Evolutionary conservation across 1,139 yeast species (phyloP).

Genomic region (Candida glucosophila): DNA sequence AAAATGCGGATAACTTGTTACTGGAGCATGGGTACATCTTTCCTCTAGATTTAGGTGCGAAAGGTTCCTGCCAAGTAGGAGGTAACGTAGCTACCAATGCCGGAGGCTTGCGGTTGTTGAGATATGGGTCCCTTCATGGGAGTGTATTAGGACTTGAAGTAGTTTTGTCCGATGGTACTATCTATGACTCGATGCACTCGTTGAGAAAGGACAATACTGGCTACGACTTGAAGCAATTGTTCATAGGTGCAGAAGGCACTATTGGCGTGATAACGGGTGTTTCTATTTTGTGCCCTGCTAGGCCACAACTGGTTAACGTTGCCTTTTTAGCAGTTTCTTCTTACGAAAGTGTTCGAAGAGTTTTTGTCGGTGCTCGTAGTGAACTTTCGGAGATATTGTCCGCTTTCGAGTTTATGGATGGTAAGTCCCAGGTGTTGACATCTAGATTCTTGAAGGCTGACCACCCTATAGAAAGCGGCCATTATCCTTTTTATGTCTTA

Average conservation of each 20-base stretch:
- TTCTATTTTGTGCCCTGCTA: slow-evolving; percentile 84
- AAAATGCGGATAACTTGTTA: slow-evolving; percentile 72
- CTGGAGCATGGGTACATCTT: slow-evolving; percentile 80
- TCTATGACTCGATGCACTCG: slow-evolving; percentile 71
- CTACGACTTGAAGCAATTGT: slow-evolving; percentile 82
- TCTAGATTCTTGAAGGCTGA: slow-evolving; percentile 43
- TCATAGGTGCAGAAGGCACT: slow-evolving; percentile 92
- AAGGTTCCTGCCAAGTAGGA: slow-evolving; percentile 95
- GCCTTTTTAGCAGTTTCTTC: slow-evolving; percentile 80
- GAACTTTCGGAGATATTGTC: slow-evolving; percentile 82
- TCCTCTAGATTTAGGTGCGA: slow-evolving; percentile 94
- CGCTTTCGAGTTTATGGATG: slow-evolving; percentile 94
- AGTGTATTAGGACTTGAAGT: slow-evolving; percentile 86
- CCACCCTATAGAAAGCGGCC: slow-evolving; percentile 74
- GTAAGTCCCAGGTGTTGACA: slow-evolving; percentile 60
- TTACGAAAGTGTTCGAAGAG: slow-evolving; percentile 74
- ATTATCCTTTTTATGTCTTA: slow-evolving; percentile 78
- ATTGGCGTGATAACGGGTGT: slow-evolving; percentile 86
- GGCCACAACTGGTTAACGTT: slow-evolving; percentile 81
- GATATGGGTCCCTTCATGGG: slow-evolving; percentile 93
- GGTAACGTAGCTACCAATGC: slow-evolving; percentile 96
- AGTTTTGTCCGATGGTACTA: slow-evolving; percentile 82
- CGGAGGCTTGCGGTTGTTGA: slow-evolving; percentile 81
- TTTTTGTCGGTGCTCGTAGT: slow-evolving; percentile 69
- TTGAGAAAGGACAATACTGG: slow-evolving; percentile 93